Percentiles rank a stretch among this genome's conserved stretches.
phyloP scores from a whole-genome alignment of 2,329 filamentous ascomycete species.

The Cladosporium oxysporum region DNA sequence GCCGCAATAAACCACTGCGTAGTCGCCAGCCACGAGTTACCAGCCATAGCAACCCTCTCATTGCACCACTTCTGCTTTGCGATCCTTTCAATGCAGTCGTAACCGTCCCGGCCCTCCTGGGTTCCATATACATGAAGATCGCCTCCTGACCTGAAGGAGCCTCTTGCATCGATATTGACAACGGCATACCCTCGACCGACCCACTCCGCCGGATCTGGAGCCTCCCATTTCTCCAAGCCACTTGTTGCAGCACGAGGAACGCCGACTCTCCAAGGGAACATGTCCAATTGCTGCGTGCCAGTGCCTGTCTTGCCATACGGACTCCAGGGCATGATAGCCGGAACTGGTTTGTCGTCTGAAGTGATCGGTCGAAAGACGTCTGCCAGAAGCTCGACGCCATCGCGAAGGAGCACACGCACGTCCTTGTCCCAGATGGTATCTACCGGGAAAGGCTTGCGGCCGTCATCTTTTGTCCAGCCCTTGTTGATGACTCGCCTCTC shows the following conservation, averaged over 20 bases:
- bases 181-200: constrained; percentile 34
- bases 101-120: constrained; percentile 43
- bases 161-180: constrained; percentile 33
- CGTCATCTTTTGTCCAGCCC: background rate
- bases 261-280: background rate
- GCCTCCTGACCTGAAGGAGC: constrained; percentile 36
- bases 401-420: background rate
- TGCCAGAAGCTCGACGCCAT: background rate
- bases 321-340: background rate
- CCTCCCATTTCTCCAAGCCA: background rate
- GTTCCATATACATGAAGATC: constrained; percentile 41
- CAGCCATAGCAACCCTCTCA: constrained; percentile 44
- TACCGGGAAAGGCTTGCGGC: background rate
- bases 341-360: background rate
- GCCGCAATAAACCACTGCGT: constrained; percentile 43
- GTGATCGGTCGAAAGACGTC: background rate
- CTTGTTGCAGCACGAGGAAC: background rate
- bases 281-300: background rate
- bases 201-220: constrained; percentile 23
- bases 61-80: constrained; percentile 47
- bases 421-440: constrained; percentile 3
- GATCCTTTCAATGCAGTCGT: constrained; percentile 45
- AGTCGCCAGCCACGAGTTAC: constrained; percentile 46
- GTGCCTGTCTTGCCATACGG: background rate
- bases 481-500: background rate